Conservation (phyloP, 1,284 basidiomycete genomes). For the Ustilago tritici region DNA sequence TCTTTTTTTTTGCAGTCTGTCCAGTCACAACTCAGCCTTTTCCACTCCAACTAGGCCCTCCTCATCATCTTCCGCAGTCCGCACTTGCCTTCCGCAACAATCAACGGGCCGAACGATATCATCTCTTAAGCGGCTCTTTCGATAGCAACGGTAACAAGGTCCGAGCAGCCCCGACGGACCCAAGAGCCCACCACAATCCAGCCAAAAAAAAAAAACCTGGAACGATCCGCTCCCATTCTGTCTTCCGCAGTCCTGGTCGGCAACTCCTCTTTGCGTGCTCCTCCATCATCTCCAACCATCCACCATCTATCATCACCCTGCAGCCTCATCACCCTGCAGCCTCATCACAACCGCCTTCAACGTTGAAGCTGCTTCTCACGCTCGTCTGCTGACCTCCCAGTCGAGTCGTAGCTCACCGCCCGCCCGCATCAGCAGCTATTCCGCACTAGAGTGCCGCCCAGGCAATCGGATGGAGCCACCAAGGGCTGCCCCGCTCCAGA, state of each 20-base stretch:
- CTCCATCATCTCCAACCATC: background rate
- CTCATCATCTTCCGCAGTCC: background rate
- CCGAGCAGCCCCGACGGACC: background rate
- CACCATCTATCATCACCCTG: background rate
- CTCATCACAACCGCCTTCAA: background rate
- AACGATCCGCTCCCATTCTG: background rate
- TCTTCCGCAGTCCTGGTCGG: background rate
- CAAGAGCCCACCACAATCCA: background rate
- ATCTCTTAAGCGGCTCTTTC: background rate
- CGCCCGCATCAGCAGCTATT: background rate
- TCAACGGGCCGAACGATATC: background rate
- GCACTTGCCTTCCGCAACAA: background rate
- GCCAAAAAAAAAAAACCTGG: too few species aligned
- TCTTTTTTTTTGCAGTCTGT: conserved; percentile 3
- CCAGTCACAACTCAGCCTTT: conserved; percentile 4
- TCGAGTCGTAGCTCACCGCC: conserved; percentile 4
- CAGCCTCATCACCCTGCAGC: background rate
- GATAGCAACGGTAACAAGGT: background rate
- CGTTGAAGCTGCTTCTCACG: background rate
- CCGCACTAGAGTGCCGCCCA: conserved; percentile 26
- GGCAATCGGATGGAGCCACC: conserved; percentile 47
- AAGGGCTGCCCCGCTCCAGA: conserved; percentile 41
- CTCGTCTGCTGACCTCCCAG: conserved; percentile 1
- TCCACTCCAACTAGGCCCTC: background rate
- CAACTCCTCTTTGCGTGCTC: background rate